Evolutionary conservation across 1,284 basidiomycete genomes (phyloP).

Genomic region (Ganoderma lucidum): DNA sequence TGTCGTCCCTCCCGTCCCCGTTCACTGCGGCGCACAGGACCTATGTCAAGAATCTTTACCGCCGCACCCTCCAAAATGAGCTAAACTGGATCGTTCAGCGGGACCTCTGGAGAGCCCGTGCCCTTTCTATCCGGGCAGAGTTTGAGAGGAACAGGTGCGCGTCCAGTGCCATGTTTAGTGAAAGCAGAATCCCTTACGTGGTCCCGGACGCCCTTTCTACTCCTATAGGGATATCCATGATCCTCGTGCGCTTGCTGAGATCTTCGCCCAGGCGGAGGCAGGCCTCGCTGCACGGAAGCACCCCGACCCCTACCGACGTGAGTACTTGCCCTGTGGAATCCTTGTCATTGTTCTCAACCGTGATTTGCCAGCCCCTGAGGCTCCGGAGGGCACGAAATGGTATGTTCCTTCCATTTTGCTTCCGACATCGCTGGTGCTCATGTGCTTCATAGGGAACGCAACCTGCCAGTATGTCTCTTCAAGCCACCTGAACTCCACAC

Average conservation of each 20-base stretch:
- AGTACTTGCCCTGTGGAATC: conserved; percentile 45
- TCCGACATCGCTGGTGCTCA: conserved; percentile 23
- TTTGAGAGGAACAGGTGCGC: conserved; percentile 92
- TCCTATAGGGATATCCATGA: conserved; percentile 82
- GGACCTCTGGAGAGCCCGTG: conserved; percentile 86
- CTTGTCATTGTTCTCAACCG: conserved; percentile 23
- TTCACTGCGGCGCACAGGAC: conserved; percentile 84
- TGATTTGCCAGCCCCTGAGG: conserved; percentile 64
- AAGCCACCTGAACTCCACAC: not conserved
- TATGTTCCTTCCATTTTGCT: conserved; percentile 49
- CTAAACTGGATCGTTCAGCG: conserved; percentile 90
- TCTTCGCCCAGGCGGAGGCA: conserved; percentile 86
- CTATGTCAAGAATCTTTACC: conserved; percentile 94
- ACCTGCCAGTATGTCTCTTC: conserved; percentile 65
- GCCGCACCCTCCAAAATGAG: conserved; percentile 84
- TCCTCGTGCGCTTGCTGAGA: conserved; percentile 83
- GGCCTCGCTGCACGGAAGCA: conserved; percentile 74
- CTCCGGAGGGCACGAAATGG: conserved; percentile 92
- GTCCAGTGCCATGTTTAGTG: not conserved
- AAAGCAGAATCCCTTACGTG: not conserved
- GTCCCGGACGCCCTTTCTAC: not conserved
- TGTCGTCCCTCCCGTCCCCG: conserved; percentile 49
- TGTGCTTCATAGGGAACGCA: conserved; percentile 66
- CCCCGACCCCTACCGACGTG: conserved; percentile 93
- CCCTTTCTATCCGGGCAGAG: conserved; percentile 87